These are phyloP conservation scores for Fusarium kyushuense DNA, from an alignment of 2,329 filamentous ascomycete genomes.

Conservation along the genomic window DNA sequence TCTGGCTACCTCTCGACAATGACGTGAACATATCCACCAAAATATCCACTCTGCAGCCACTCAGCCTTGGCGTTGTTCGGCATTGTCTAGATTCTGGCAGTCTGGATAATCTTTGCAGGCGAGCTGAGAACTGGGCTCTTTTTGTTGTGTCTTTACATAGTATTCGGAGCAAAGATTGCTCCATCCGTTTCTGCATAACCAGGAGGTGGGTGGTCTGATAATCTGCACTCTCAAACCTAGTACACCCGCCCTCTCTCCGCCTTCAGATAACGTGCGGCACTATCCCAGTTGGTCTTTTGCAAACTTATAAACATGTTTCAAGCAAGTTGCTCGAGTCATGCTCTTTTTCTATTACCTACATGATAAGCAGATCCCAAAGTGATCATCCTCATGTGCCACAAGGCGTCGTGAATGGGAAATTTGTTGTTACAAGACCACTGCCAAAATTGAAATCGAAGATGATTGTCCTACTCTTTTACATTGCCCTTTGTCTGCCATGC, in stretches of 20 bases:
- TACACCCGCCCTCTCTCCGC: not conserved
- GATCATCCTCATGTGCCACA: conserved; percentile 9
- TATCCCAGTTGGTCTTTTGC: not conserved
- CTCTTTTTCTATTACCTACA: not conserved
- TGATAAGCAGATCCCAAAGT: not conserved
- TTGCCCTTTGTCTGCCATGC: not conserved
- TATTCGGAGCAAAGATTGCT: not conserved
- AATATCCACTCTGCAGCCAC: conserved; percentile 16
- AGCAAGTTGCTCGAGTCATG: conserved; percentile 25
- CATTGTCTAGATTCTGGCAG: conserved; percentile 12
- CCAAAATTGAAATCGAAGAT: not conserved
- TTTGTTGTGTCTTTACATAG: not conserved
- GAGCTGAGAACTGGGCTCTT: not conserved
- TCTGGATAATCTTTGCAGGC: not conserved
- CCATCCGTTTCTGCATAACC: not conserved
- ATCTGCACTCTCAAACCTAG: not conserved
- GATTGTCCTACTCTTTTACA: not conserved
- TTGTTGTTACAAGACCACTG: not conserved
- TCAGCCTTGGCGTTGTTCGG: conserved; percentile 21
- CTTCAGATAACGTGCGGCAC: not conserved
- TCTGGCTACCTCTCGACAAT: conserved; percentile 15
- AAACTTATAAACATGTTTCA: not conserved
- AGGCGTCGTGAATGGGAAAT: not conserved
- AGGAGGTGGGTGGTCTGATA: conserved; percentile 17
- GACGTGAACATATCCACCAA: conserved; percentile 29